Evolutionary conservation across 1,284 basidiomycete species (phyloP), one percentile per base, ranked within the genome.

Genomic region (Apiotrichum sp.): DNA sequence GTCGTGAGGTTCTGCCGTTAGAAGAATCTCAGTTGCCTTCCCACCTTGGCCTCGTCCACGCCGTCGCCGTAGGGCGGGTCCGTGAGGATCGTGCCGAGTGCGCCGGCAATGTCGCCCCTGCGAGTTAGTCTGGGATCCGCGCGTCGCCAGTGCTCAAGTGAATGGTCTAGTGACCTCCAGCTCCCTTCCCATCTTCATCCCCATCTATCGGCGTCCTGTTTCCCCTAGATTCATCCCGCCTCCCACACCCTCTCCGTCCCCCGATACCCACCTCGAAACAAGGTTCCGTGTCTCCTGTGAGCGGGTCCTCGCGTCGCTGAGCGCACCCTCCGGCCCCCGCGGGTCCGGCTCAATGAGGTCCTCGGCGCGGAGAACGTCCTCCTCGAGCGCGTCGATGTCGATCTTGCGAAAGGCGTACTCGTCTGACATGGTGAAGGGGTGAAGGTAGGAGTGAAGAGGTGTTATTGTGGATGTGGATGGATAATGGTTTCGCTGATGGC

Each of bases 281-380:
- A 84, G 76, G 49, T 83, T 81, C 62, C 93, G 81, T 32, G 93
- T 90, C 56, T 86, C 81, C 31, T 75, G 77, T 58, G 85, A 84
- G 70, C 88, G 87, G 64, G 84, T 80, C 71, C 86, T 87, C 14
- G 89, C 86, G 57, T 93, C 88, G 43, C 80, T 80, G 47, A 89
- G 73, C 33, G 88, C 85, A 63, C 88, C 85, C 0, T 82, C 78
- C 0, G 90, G 84, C 51, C 86, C 84, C 56, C 92, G 82, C 11
- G 89, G 86, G 72, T 97, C 93, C 2, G 88, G 82, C 50, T 90
- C 87, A 71, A 88, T 92, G 38, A 98, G 82, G 68, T 97, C 91
- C 35, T 82, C 83, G 58, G 93, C 88, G 47, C 85, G 82, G 13
- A 98, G 78, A 14, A 86, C 83, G 67, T 98, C 95, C 74, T 97